Evolutionary conservation across 2,329 filamentous ascomycete genomes (phyloP).

Genomic region (Aschersonia sp.): DNA sequence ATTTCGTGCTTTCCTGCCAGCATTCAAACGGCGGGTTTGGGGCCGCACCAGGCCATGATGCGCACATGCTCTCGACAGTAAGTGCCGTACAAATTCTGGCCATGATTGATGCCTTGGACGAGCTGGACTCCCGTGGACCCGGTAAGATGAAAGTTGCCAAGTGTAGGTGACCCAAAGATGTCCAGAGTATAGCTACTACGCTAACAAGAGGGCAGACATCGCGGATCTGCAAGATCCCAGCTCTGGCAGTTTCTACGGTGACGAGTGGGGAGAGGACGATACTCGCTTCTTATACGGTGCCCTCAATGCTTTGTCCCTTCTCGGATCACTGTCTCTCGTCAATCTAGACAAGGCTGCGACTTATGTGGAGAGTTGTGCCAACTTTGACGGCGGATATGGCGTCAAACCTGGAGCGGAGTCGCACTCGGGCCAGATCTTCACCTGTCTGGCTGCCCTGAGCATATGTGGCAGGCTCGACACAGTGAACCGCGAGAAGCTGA

Average conservation of each 20-base stretch:
- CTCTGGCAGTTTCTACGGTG: conserved; percentile 80
- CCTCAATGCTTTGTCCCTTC: conserved; percentile 75
- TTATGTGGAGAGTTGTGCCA: conserved; percentile 70
- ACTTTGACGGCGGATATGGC: conserved; percentile 91
- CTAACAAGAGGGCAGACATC: conserved; percentile 41
- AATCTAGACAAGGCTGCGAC: conserved; percentile 68
- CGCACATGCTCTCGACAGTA: conserved; percentile 91
- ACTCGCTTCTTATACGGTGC: conserved; percentile 89
- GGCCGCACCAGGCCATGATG: conserved; percentile 84
- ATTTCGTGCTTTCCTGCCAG: conserved; percentile 93
- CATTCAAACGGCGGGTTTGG: conserved; percentile 83
- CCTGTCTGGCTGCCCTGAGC: conserved; percentile 73
- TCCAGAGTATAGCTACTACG: conserved; percentile 5
- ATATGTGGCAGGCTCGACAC: conserved; percentile 74
- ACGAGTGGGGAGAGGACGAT: conserved; percentile 93
- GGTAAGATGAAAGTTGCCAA: conserved; percentile 56
- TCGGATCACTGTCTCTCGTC: conserved; percentile 58
- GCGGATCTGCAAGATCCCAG: conserved; percentile 65
- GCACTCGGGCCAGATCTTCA: conserved; percentile 91
- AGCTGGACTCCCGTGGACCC: conserved; percentile 57
- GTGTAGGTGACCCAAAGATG: conserved; percentile 44
- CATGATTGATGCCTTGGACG: conserved; percentile 69
- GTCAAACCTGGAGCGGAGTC: conserved; percentile 82
- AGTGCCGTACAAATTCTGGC: conserved; percentile 89
- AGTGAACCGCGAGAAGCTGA: conserved; percentile 69